Percentiles rank a stretch among this genome's conserved stretches.
These are phyloP conservation scores for Thelonectria rubi DNA, from an alignment of 2,329 filamentous ascomycete species.

Conservation along the genomic window DNA sequence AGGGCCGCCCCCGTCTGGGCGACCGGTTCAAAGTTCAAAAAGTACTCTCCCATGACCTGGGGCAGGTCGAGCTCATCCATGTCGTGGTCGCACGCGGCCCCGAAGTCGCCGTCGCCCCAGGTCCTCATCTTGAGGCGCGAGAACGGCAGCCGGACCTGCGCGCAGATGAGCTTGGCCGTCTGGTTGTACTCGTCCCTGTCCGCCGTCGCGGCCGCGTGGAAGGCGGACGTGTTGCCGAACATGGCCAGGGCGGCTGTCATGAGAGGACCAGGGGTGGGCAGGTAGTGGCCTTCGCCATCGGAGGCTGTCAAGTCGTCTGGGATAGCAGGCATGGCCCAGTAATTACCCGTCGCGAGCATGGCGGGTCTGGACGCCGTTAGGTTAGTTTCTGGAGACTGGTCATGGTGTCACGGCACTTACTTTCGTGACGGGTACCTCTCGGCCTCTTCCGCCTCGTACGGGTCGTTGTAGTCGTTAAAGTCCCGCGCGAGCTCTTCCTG, in stretches of 20 bases:
- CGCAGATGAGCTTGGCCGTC: slow-evolving; percentile 5
- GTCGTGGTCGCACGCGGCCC: background rate
- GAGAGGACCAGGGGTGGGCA: slow-evolving; percentile 15
- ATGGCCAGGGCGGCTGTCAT: slow-evolving; percentile 24
- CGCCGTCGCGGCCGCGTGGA: background rate
- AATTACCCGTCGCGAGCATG: background rate
- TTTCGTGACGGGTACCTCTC: background rate
- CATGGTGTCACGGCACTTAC: background rate
- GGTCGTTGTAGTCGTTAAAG: slow-evolving; percentile 6
- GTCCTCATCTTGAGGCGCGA: background rate
- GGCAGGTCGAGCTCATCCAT: background rate
- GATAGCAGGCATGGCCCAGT: background rate
- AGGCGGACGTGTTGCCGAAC: slow-evolving; percentile 23
- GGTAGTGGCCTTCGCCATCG: background rate
- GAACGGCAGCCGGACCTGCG: slow-evolving; percentile 2
- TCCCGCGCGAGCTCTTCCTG: background rate
- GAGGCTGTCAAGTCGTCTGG: background rate
- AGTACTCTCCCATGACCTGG: background rate
- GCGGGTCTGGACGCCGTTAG: too few species aligned
- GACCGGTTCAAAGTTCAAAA: background rate
- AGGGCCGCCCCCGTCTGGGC: background rate
- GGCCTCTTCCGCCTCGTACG: background rate
- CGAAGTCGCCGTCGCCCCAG: background rate
- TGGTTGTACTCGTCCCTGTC: background rate
- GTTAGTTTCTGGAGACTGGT: background rate